Base-by-base conservation (phyloP, 176 grass and related monocot species). In the Microstegium vimineum region DNA sequence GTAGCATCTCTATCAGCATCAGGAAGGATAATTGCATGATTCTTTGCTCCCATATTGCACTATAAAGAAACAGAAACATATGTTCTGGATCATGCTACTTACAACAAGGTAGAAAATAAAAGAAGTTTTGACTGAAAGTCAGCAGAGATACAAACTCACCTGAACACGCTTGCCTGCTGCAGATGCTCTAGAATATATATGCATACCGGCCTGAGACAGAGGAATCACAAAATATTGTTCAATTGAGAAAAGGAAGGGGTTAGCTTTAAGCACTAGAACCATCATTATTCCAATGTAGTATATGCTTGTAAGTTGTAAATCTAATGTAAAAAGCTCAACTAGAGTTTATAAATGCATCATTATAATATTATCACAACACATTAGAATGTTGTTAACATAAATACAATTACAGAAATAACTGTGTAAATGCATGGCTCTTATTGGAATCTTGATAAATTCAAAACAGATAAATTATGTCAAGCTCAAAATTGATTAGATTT, bases 1-100 rank as follows among this genome's bases (percentile, higher is more conserved):
- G 95, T 91, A 60, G 89, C 92, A 88, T 98, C 89, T 78, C 11
- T 85, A 71, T 88, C 94, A 75, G 92, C 95, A 89, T 98, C 95
- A 83, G 92, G 92, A 86, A 98, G 90, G 68, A 98, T 73, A 74
- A 98, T 87, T 34, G 92, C 92, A 81, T 97, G 95, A 87, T 97
- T 97, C 78, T 97, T 97, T 62, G 95, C 95, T 71, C 95, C 92
- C 95, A 97, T 97, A 62, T 97, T 97, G 71, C 90, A 97, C 95
- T 97, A 41, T 22, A 79, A 83, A 63, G 37, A 85, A 87, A 82
- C 5, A n/a, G 41, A 60, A 74, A 75, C 5, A 9, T 28, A n/a
- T 65, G 64, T 22, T 86, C 43, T 61, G 28, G 23, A 74, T 81
- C 40, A 81, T 46, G 20, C 66, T 64, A 62, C 22, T 80, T 57